Percentiles rank a stretch among this genome's conserved stretches.
Evolutionary conservation across 2,329 filamentous ascomycete genomes (phyloP).

Genomic region (Clathrospora elynae): DNA sequence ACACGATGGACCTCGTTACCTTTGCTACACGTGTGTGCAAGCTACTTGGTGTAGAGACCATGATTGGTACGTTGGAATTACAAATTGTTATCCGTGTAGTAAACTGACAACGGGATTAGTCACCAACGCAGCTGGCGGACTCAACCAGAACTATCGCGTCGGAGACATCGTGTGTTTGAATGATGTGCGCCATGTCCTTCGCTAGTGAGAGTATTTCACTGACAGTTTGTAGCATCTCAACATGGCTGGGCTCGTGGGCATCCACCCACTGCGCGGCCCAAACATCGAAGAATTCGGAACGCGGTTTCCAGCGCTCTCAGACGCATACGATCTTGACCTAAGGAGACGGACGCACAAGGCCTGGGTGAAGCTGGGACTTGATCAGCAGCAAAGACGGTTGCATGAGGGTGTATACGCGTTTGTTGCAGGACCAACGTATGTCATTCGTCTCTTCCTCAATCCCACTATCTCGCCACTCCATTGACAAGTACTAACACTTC

Average conservation of each 20-base stretch:
- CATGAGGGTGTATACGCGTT: constrained; percentile 71
- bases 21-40: constrained; percentile 70
- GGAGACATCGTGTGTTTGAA: constrained; percentile 70
- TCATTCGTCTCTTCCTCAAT: constrained; percentile 12
- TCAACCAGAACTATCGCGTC: constrained; percentile 67
- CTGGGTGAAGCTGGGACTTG: constrained; percentile 58
- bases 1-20: constrained; percentile 65
- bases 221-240: constrained; percentile 61
- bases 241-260: constrained; percentile 64
- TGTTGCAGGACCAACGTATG: constrained; percentile 65
- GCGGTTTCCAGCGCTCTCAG: constrained; percentile 67
- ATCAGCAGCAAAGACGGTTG: constrained; percentile 57
- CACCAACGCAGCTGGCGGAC: constrained; percentile 69
- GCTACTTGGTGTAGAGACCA: constrained; percentile 63
- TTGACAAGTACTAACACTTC: constrained; percentile 13
- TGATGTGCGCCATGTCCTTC: constrained; percentile 55
- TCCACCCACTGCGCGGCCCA: constrained; percentile 65
- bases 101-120: constrained; percentile 50
- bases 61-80: constrained; percentile 55
- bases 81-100: neutral
- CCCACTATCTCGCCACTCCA: neutral
- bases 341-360: constrained; percentile 62
- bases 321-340: constrained; percentile 68
- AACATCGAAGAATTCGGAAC: constrained; percentile 67
- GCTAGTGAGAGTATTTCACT: constrained; percentile 8